phyloP scores from a whole-genome alignment of 2,329 filamentous ascomycete species.

The Hyphodiscus sp. region DNA sequence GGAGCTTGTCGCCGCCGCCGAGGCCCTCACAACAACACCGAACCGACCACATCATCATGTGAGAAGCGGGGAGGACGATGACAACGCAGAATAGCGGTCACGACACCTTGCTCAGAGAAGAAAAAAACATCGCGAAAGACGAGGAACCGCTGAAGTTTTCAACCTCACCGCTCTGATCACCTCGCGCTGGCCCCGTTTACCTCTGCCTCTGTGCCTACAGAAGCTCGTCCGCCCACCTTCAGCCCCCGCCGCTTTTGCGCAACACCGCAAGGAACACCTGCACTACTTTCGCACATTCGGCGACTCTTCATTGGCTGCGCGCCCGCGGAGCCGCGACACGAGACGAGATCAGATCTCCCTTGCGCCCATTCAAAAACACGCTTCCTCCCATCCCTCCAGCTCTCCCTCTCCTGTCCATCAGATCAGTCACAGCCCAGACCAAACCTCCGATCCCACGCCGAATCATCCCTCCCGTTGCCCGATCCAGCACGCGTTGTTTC shows the following conservation, averaged over 20 bases:
- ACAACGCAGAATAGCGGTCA: constrained; percentile 23
- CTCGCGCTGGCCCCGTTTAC: neutral
- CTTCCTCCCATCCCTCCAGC: neutral
- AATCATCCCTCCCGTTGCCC: neutral
- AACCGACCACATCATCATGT: constrained; percentile 9
- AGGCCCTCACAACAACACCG: neutral
- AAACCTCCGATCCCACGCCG: neutral
- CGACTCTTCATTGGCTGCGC: neutral
- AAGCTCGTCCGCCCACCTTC: neutral
- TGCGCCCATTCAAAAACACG: neutral
- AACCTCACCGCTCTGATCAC: neutral
- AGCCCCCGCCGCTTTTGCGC: constrained; percentile 4
- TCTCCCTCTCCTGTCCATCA: too few species aligned
- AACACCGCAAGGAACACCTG: neutral
- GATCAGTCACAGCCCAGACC: neutral
- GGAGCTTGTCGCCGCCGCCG: neutral
- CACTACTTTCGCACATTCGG: constrained; percentile 3
- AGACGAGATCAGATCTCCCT: neutral
- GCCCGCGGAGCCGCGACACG: neutral
- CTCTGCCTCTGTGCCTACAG: neutral
- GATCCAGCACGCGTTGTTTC: too few species aligned
- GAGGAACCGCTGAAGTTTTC: neutral
- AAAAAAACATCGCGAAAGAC: neutral
- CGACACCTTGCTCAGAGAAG: constrained; percentile 4
- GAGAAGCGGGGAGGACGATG: constrained; percentile 14